phyloP scores from a whole-genome alignment of 2,329 filamentous ascomycete genomes.

The Fusarium mangiferae region DNA sequence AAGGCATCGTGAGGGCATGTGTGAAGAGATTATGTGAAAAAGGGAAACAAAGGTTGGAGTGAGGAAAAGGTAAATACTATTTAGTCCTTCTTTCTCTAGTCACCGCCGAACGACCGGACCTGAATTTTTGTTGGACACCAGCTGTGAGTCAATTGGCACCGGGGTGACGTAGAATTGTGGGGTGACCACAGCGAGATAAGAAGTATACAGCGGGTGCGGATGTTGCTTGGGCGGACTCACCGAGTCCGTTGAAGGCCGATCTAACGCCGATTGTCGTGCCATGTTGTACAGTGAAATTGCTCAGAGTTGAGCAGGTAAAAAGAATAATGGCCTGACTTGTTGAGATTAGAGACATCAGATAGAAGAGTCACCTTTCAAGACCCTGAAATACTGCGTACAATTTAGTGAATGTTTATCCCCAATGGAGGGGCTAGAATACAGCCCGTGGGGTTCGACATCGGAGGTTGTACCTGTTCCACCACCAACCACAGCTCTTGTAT shows the following conservation, averaged over 20 bases:
- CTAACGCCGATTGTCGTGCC: constrained; percentile 21
- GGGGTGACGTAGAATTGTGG: constrained; percentile 15
- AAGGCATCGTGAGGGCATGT: constrained; percentile 35
- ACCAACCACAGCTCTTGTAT: constrained; percentile 36
- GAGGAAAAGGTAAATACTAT: constrained; percentile 6
- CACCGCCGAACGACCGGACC: constrained; percentile 45
- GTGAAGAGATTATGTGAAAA: not conserved
- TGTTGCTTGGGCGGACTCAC: constrained; percentile 20
- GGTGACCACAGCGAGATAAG: not conserved
- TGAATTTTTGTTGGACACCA: constrained; percentile 42
- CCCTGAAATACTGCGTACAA: not conserved
- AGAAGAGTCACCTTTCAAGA: not conserved
- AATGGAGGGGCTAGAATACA: constrained; percentile 19
- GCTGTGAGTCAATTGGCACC: constrained; percentile 33
- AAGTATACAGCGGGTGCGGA: constrained; percentile 31
- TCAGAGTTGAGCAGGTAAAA: not conserved
- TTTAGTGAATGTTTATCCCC: not conserved
- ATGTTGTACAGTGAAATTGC: constrained; percentile 1
- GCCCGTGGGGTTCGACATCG: constrained; percentile 40
- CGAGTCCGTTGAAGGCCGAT: constrained; percentile 27
- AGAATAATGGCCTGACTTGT: constrained; percentile 12
- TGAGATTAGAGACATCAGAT: not conserved
- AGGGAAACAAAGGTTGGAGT: not conserved
- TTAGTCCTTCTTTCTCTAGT: constrained; percentile 15
- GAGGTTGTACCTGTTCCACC: constrained; percentile 20